phyloP scores from a whole-genome alignment of 441 rosid species.

The Pelargonium exstipulatum region DNA sequence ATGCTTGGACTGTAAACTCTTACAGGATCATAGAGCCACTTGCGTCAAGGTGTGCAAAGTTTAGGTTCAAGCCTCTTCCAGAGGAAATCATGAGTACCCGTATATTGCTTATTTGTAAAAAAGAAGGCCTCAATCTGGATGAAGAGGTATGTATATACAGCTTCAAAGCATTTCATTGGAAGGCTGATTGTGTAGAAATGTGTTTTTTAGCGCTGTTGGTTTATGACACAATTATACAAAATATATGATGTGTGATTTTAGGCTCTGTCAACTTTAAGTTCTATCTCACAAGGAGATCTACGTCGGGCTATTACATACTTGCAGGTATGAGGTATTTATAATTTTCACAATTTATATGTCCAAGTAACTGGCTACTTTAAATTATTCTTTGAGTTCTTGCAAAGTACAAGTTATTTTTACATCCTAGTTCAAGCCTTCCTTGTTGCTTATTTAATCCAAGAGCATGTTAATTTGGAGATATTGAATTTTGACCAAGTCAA shows the following conservation, averaged over 20 bases:
- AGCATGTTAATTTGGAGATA: not conserved
- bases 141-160: constrained; percentile 46
- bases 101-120: constrained; percentile 69
- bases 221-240: constrained; percentile 10
- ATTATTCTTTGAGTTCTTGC: not conserved
- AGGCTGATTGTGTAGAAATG: constrained; percentile 9
- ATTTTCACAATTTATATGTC: not conserved
- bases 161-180: constrained; percentile 19
- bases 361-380: not conserved
- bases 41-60: constrained; percentile 98
- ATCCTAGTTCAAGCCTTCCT: not conserved
- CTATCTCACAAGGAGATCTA: constrained; percentile 92
- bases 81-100: constrained; percentile 87
- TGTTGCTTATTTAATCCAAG: no score
- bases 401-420: not conserved
- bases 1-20: constrained; percentile 15
- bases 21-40: constrained; percentile 94
- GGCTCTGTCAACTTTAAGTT: constrained; percentile 82
- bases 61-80: constrained; percentile 92
- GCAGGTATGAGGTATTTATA: constrained; percentile 45
- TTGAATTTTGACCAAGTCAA: not conserved
- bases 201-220: not conserved
- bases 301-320: constrained; percentile 92
- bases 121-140: constrained; percentile 71
- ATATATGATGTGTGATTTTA: constrained; percentile 23